These are phyloP conservation scores for Oryza australiensis DNA, from an alignment of 176 grass and related monocot species.

Conservation along the genomic window DNA sequence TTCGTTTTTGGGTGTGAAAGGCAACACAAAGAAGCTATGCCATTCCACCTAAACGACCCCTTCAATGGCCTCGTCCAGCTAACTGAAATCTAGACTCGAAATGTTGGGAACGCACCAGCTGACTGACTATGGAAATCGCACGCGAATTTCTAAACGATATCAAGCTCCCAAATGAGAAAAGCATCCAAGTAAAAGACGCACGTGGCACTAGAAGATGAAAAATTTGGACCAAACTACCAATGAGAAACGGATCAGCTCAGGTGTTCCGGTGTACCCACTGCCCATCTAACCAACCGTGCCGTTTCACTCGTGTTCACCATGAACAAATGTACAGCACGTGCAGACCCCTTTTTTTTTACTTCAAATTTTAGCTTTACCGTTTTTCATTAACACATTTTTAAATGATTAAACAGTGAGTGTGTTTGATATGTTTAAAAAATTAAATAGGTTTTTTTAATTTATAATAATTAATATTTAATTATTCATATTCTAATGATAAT, in stretches of 20 bases:
- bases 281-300: background rate
- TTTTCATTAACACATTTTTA: too few species aligned
- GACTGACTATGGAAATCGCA: background rate
- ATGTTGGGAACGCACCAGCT: background rate
- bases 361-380: too few species aligned
- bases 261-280: conserved; percentile 21
- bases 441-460: too few species aligned
- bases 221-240: conserved; percentile 4
- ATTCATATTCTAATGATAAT: too few species aligned
- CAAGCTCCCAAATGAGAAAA: conserved; percentile 25
- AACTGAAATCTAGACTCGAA: background rate
- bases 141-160: background rate
- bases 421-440: too few species aligned
- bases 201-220: background rate
- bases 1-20: background rate
- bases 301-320: background rate
- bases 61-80: background rate
- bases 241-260: conserved; percentile 12
- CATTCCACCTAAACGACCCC: background rate
- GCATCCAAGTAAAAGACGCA: conserved; percentile 4
- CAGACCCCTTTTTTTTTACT: too few species aligned
- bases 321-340: background rate
- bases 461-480: too few species aligned
- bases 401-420: too few species aligned
- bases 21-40: background rate